These are phyloP conservation scores for Penicillium atrosanguineum DNA, from an alignment of 495 filamentous ascomycete genomes.

Conservation along the genomic window DNA sequence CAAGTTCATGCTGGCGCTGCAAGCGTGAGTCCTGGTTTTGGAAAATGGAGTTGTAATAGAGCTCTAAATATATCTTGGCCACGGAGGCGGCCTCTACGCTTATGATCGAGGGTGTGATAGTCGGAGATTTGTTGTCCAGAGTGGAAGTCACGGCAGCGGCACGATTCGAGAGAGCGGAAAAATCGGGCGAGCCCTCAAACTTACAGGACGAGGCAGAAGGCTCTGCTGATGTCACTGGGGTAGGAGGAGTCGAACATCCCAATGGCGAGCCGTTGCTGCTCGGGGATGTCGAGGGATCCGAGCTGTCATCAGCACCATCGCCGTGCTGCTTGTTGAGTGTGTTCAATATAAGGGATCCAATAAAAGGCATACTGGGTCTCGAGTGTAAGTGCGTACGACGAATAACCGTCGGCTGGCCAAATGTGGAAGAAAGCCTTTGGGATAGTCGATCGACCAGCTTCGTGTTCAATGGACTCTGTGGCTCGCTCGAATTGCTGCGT, in stretches of 20 bases:
- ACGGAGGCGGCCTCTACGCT: conserved; percentile 77
- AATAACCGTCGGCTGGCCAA: conserved; percentile 54
- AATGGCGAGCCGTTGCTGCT: conserved; percentile 33
- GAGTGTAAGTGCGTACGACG: conserved; percentile 44
- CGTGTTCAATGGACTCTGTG: conserved; percentile 15
- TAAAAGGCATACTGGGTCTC: conserved; percentile 39
- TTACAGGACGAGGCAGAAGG: conserved; percentile 21
- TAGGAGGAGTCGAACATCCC: conserved; percentile 35
- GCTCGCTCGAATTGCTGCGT: not conserved
- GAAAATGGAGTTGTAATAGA: conserved; percentile 69
- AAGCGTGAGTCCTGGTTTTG: conserved; percentile 55
- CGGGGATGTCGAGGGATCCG: conserved; percentile 36
- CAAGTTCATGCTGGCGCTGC: conserved; percentile 64
- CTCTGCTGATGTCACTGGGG: conserved; percentile 35
- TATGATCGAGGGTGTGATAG: conserved; percentile 55
- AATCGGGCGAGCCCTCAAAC: conserved; percentile 8
- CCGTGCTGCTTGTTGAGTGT: conserved; percentile 18
- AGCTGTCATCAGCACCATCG: conserved; percentile 36
- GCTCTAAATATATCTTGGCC: conserved; percentile 85
- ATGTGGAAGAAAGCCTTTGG: conserved; percentile 47
- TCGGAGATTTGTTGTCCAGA: conserved; percentile 17
- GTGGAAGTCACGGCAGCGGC: conserved; percentile 9
- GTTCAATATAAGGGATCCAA: conserved; percentile 18
- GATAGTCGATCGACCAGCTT: conserved; percentile 45
- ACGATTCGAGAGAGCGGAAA: conserved; percentile 4